Evolutionary conservation across 2,329 filamentous ascomycete species (phyloP).

Genomic region (Alternaria triticina): DNA sequence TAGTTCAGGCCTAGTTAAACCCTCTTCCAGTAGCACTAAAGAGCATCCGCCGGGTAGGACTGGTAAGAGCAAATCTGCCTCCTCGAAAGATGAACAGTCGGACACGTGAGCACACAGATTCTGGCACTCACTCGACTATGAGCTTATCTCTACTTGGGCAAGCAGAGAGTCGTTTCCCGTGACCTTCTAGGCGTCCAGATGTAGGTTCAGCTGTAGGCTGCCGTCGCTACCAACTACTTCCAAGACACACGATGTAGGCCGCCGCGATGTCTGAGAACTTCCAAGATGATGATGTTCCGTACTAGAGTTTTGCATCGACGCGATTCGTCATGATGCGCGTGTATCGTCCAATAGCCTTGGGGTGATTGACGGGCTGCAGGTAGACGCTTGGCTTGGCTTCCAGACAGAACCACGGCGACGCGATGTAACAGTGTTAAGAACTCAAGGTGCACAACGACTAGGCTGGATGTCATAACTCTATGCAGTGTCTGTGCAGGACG

Average conservation of each 20-base stretch:
- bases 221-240: neutral
- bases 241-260: neutral
- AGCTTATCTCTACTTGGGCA: fast-evolving
- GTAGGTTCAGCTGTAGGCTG: neutral
- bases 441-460: neutral
- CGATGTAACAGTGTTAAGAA: neutral
- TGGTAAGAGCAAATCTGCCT: neutral
- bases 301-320: neutral
- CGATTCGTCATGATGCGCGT: slow-evolving; percentile 10
- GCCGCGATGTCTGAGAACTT: neutral
- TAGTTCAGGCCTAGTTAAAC: neutral
- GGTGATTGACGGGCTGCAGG: slow-evolving; percentile 3
- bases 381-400: slow-evolving; percentile 2
- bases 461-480: neutral
- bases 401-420: neutral
- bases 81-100: neutral
- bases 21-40: neutral
- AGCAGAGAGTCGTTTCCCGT: neutral
- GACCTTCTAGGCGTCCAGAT: neutral
- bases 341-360: slow-evolving; percentile 10
- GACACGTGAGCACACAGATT: neutral
- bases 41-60: neutral
- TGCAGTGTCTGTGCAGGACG: slow-evolving; percentile 5
- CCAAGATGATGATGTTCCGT: neutral
- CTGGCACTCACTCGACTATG: neutral